phyloP scores from a whole-genome alignment of 2,329 filamentous ascomycete genomes.

The Stromatinia cepivora region DNA sequence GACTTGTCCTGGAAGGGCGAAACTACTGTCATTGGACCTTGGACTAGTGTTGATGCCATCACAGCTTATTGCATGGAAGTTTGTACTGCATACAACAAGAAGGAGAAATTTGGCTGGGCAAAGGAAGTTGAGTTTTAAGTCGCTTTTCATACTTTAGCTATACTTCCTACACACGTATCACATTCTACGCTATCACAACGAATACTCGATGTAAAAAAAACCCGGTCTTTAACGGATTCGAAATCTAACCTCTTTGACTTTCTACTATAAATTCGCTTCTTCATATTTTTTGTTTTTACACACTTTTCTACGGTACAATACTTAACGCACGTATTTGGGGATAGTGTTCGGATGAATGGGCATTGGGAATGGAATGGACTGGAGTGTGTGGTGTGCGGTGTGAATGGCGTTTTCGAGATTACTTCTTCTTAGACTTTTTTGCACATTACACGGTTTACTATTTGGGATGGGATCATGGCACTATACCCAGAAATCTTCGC shows the following conservation, averaged over 20 bases:
- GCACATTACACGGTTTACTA: conserved; percentile 9
- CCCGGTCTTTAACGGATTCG: not conserved
- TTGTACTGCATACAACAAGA: conserved; percentile 21
- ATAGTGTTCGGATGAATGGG: not conserved
- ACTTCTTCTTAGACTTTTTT: conserved; percentile 9
- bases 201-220: conserved; percentile 1
- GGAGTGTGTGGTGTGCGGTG: not conserved
- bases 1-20: not conserved
- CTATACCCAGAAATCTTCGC: conserved; percentile 22
- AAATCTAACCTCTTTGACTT: not conserved
- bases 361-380: not conserved
- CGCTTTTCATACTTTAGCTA: not conserved
- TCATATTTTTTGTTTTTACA: conserved; percentile 13
- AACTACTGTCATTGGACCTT: conserved; percentile 9
- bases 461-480: conserved; percentile 20
- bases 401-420: conserved; percentile 15
- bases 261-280: conserved; percentile 7
- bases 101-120: conserved; percentile 22
- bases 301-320: conserved; percentile 7
- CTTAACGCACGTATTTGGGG: not conserved
- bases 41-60: conserved; percentile 18
- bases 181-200: not conserved
- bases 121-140: conserved; percentile 24
- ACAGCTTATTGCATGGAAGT: conserved; percentile 22
- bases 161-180: not conserved